phyloP scores from a whole-genome alignment of 768 basidiomycete species.

The Termitomyces sp. region DNA sequence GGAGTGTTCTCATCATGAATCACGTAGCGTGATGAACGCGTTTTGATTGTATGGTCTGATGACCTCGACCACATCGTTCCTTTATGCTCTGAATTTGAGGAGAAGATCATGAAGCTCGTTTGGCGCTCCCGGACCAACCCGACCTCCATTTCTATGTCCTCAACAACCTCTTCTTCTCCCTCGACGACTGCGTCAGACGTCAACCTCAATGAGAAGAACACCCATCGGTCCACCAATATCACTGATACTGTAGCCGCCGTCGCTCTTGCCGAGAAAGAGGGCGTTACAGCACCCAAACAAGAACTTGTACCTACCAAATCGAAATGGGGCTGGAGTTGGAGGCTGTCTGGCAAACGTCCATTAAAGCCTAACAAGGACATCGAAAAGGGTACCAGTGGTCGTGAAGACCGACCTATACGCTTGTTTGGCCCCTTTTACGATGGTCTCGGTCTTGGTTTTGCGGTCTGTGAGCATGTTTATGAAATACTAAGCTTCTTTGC shows the following conservation, averaged over 20 bases:
- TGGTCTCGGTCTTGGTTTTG: slow-evolving; percentile 62
- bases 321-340: slow-evolving; percentile 50
- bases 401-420: slow-evolving; percentile 40
- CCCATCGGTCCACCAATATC: slow-evolving; percentile 20
- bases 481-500: neutral
- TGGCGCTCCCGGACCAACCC: slow-evolving; percentile 40
- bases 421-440: slow-evolving; percentile 70
- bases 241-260: slow-evolving; percentile 26
- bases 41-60: slow-evolving; percentile 83
- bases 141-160: slow-evolving; percentile 33
- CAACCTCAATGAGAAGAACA: slow-evolving; percentile 46
- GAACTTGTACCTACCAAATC: slow-evolving; percentile 18
- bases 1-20: slow-evolving; percentile 5
- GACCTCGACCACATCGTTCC: slow-evolving; percentile 76
- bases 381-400: slow-evolving; percentile 41
- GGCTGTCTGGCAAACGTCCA: slow-evolving; percentile 31
- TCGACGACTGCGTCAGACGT: slow-evolving; percentile 47
- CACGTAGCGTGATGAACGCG: slow-evolving; percentile 71
- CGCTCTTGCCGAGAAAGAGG: slow-evolving; percentile 25
- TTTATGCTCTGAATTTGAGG: slow-evolving; percentile 65
- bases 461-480: slow-evolving; percentile 45
- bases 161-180: slow-evolving; percentile 33
- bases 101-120: slow-evolving; percentile 53
- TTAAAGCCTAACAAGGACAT: slow-evolving; percentile 30
- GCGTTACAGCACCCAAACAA: slow-evolving; percentile 13